These are phyloP conservation scores for Mycena latifolia DNA, from an alignment of 768 basidiomycete species.

Conservation along the genomic window DNA sequence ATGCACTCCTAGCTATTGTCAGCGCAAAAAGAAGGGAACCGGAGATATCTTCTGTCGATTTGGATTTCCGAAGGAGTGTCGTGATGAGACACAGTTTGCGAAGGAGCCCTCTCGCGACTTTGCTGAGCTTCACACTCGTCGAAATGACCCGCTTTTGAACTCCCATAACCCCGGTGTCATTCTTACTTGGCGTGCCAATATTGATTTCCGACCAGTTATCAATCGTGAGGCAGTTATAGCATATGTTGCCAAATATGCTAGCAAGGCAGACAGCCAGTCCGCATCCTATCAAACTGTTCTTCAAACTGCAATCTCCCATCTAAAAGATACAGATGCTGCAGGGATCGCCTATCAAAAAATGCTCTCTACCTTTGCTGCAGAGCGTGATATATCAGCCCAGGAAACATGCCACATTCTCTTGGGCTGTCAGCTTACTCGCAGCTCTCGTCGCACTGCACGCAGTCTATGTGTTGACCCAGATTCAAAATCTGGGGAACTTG, in stretches of 20 bases:
- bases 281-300: conserved; percentile 19
- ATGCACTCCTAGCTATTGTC: conserved; percentile 42
- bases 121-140: conserved; percentile 18
- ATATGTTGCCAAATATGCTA: conserved; percentile 39
- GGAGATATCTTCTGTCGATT: conserved; percentile 37
- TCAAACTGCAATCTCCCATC: conserved; percentile 18
- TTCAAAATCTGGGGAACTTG: neutral
- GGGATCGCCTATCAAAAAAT: conserved; percentile 34
- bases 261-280: conserved; percentile 29
- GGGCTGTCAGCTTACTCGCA: conserved; percentile 2
- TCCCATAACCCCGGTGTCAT: conserved; percentile 37
- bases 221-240: conserved; percentile 36
- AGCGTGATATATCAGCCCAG: conserved; percentile 30
- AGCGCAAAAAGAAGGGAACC: conserved; percentile 35
- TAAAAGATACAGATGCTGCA: conserved; percentile 23
- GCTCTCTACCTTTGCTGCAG: conserved; percentile 23
- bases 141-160: conserved; percentile 41
- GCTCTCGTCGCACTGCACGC: neutral
- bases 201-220: conserved; percentile 41
- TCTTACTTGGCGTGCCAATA: conserved; percentile 41
- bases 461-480: conserved; percentile 26
- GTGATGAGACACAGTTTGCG: conserved; percentile 5
- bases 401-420: conserved; percentile 34
- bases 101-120: conserved; percentile 3
- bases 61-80: conserved; percentile 34